These are phyloP conservation scores for Populus tomentosa DNA, from an alignment of 441 rosid species.

Conservation along the genomic window DNA sequence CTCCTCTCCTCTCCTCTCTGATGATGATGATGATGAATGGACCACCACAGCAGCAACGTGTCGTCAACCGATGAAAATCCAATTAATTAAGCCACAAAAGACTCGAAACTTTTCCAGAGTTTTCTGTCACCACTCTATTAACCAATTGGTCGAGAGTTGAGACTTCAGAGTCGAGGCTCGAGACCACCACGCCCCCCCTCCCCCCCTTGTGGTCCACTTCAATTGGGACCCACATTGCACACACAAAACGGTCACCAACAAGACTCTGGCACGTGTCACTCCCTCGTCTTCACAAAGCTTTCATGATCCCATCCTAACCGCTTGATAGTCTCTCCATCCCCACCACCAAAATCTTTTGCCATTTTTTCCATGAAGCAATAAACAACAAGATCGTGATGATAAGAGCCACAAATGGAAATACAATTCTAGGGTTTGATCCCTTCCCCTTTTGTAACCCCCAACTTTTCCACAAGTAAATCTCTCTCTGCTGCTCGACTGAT, in stretches of 20 bases:
- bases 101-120: slow-evolving; percentile 4
- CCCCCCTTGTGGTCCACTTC: slow-evolving; percentile 22
- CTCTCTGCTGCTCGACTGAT: background rate
- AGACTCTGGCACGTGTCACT: slow-evolving; percentile 28
- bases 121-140: slow-evolving; percentile 14
- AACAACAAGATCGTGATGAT: background rate
- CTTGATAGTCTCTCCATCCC: slow-evolving; percentile 8
- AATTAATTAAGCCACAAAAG: slow-evolving; percentile 7
- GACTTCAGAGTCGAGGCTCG: background rate
- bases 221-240: slow-evolving; percentile 12
- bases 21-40: slow-evolving; percentile 9
- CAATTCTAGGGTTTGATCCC: background rate
- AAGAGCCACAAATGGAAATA: background rate
- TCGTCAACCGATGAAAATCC: slow-evolving; percentile 16
- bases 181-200: background rate
- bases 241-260: background rate
- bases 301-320: slow-evolving; percentile 31
- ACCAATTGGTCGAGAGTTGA: slow-evolving; percentile 2
- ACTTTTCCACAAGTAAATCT: background rate
- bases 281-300: slow-evolving; percentile 1
- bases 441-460: background rate
- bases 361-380: background rate
- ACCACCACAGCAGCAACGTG: slow-evolving; percentile 12
- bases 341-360: background rate
- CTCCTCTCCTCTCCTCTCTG: too few relatives aligned